phyloP scores from a whole-genome alignment of 805 yeast species.

The Schizosaccharomyces osmophilus region DNA sequence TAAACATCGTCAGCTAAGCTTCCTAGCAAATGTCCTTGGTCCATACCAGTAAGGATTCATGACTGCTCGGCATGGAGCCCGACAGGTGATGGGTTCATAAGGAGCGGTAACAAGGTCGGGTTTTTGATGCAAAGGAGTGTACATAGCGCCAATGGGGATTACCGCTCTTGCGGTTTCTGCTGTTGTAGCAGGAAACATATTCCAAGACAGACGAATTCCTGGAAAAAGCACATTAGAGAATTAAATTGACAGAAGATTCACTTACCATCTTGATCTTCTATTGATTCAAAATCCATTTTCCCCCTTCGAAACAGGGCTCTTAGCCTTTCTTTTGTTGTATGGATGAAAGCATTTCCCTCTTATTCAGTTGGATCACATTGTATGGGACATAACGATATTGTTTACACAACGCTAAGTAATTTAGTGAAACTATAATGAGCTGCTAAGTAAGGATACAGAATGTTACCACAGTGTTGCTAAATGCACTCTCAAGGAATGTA shows the following conservation, averaged over 20 bases:
- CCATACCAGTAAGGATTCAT: constrained; percentile 54
- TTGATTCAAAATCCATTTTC: background rate
- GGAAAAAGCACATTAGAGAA: background rate
- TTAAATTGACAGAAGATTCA: background rate
- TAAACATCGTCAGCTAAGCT: constrained; percentile 19
- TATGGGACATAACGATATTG: no score
- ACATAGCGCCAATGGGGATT: constrained; percentile 83
- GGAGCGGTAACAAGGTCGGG: constrained; percentile 52
- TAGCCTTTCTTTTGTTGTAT: background rate
- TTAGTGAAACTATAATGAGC: no score
- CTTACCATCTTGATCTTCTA: background rate
- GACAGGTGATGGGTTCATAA: constrained; percentile 68
- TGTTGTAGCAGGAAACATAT: constrained; percentile 69
- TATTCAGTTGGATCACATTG: background rate
- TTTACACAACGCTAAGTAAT: no score
- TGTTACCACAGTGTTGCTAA: no score
- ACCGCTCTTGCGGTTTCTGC: constrained; percentile 75
- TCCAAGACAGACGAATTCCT: constrained; percentile 40
- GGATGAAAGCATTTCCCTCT: background rate
- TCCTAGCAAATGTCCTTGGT: background rate
- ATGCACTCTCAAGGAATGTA: no score
- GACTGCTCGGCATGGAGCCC: constrained; percentile 58
- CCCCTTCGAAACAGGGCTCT: background rate
- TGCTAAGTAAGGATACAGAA: no score
- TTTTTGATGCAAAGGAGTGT: constrained; percentile 67